Base-by-base conservation (phyloP, 306 rosid species). In the Vachellia collinsii region DNA sequence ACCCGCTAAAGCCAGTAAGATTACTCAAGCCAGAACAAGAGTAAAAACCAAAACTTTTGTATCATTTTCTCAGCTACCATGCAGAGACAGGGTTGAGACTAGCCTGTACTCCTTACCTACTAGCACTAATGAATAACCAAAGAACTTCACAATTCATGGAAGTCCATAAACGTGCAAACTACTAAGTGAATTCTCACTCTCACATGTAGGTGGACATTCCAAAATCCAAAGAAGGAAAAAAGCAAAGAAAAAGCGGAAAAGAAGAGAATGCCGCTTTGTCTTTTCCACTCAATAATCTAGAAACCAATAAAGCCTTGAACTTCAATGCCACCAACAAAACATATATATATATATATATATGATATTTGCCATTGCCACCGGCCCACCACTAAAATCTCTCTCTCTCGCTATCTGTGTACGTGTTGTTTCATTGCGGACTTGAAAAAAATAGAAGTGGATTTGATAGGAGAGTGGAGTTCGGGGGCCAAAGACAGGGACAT, bases 121-220 rank as follows among this genome's bases (percentile, higher is more conserved):
- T 71, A 43, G 62, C 23, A 48, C 11, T 20, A 43, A 44, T 84
- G 84, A 87, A 70, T 17, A 64, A 46, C 36, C 85, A 81, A 79
- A 81, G 70, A 83, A 72, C 67, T 70, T 63, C 86, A 63, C 66
- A 78, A 58, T 56, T 66, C 69, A 70, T 82, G 63, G 76, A 82
- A 84, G 77, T 87, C 97, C 98, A 91, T 94, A 80, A 25, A 20
- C 9, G 43, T 64, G n/a, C 70, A 14, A 56, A 2, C 17, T 11
- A 61, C 38, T 4, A 10, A 11, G 7, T 10, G 38, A 61, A 61
- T 61, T 25, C 38, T 25, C 38, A 29, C 39, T 9, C 13, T 58
- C 64, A 23, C 11, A 41, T 7, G 37, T 7, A 46, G 63, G 51
- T 43, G 68, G n/a, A 13, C 41, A 25, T 12, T 12, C 41, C 19